phyloP scores from a whole-genome alignment of 371 early-diverging fungal genomes.

The Synchytrium microbalum region DNA sequence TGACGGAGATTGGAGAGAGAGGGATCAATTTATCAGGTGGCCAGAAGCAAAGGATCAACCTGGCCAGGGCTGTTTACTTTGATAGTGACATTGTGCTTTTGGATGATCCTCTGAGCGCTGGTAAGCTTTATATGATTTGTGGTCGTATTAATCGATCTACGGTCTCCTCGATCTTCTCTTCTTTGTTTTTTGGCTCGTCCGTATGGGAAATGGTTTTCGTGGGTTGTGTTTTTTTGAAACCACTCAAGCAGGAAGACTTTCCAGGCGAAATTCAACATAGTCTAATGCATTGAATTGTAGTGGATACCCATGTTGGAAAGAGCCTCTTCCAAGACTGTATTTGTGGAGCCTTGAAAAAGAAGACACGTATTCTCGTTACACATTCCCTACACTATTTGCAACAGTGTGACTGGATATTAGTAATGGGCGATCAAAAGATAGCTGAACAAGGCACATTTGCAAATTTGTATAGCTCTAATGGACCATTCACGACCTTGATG shows the following conservation, averaged over 20 bases:
- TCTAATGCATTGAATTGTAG: too few relatives aligned
- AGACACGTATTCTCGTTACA: background rate
- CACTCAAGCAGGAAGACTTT: too few relatives aligned
- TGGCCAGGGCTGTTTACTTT: conserved; percentile 39
- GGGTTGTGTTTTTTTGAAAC: too few relatives aligned
- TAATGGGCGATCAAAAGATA: conserved; percentile 27
- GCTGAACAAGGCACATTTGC: conserved; percentile 29
- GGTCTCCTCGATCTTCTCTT: background rate
- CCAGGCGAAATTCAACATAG: too few relatives aligned
- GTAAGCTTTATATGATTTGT: too few relatives aligned
- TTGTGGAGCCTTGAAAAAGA: background rate
- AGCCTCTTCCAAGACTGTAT: conserved; percentile 4
- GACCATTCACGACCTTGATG: background rate
- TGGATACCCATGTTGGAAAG: conserved; percentile 27
- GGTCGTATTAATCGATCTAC: background rate
- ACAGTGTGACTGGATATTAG: conserved; percentile 26
- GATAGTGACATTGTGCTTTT: conserved; percentile 3
- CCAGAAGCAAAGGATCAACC: conserved; percentile 34
- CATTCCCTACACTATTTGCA: conserved; percentile 1
- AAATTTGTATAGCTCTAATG: conserved; percentile 18
- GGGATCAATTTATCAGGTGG: conserved; percentile 38
- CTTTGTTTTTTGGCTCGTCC: background rate
- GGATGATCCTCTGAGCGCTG: conserved; percentile 27
- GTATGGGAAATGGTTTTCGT: too few relatives aligned
- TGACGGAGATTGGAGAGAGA: conserved; percentile 14